Conservation (phyloP, 495 filamentous ascomycete species). For the Talaromyces trachyspermus region DNA sequence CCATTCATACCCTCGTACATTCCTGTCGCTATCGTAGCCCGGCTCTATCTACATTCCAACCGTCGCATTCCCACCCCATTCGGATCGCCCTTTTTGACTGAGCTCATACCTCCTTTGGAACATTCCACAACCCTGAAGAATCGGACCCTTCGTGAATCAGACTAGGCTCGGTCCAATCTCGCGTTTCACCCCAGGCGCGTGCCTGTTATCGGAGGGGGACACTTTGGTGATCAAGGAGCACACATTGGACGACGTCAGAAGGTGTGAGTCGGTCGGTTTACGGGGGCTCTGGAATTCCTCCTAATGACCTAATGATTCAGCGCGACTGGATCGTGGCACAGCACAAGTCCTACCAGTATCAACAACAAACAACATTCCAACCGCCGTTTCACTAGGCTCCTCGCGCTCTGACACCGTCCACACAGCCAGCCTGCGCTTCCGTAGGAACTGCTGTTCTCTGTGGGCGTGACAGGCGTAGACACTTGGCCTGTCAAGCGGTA, state of each 20-base stretch:
- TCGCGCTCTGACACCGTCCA: not conserved
- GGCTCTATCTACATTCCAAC: not conserved
- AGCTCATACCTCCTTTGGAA: not conserved
- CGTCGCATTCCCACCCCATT: slow-evolving; percentile 1
- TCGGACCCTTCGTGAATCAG: not conserved
- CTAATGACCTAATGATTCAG: slow-evolving; percentile 4
- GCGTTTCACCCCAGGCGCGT: slow-evolving; percentile 5
- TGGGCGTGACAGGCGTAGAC: too few species aligned
- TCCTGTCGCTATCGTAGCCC: not conserved
- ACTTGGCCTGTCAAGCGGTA: not conserved
- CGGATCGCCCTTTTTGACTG: not conserved
- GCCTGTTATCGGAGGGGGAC: slow-evolving; percentile 4
- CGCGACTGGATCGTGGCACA: not conserved
- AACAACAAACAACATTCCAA: not conserved
- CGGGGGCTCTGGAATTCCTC: slow-evolving; percentile 1
- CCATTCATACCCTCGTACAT: too few species aligned
- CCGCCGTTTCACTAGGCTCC: not conserved
- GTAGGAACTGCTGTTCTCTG: not conserved
- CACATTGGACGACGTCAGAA: slow-evolving; percentile 3
- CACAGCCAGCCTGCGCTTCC: not conserved
- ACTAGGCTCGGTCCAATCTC: not conserved
- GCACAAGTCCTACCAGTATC: not conserved
- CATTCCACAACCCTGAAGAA: slow-evolving; percentile 1
- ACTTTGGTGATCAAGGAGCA: not conserved
- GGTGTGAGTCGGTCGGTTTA: not conserved